Percentiles rank a stretch among this genome's conserved stretches.
Evolutionary conservation across 2,329 filamentous ascomycete genomes (phyloP).

Genomic region (Alternaria arborescens): DNA sequence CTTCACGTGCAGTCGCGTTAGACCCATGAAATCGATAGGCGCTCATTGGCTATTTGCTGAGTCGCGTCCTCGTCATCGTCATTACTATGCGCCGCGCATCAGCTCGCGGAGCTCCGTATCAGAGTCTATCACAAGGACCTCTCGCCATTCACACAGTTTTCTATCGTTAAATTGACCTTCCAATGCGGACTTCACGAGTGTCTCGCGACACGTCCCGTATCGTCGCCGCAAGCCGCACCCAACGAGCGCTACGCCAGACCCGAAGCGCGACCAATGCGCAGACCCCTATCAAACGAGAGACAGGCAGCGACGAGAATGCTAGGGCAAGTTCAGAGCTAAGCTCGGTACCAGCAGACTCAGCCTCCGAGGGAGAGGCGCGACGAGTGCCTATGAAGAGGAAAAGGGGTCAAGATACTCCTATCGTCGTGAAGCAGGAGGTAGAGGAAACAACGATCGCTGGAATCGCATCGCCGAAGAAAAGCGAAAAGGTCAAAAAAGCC

Average conservation of each 20-base stretch:
- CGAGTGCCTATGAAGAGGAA: constrained; percentile 57
- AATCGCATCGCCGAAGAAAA: constrained; percentile 37
- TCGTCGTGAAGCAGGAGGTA: constrained; percentile 45
- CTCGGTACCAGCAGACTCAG: constrained; percentile 38
- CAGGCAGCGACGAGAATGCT: constrained; percentile 10
- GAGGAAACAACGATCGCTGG: constrained; percentile 28
- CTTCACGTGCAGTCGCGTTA: not conserved
- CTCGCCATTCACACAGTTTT: not conserved
- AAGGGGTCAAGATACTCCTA: constrained; percentile 47
- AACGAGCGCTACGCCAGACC: constrained; percentile 44
- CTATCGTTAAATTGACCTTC: not conserved
- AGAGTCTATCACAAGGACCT: not conserved
- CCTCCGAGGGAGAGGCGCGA: constrained; percentile 32
- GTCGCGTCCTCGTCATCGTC: constrained; percentile 1
- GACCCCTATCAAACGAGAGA: constrained; percentile 26
- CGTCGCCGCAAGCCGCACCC: constrained; percentile 39
- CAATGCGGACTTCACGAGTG: constrained; percentile 51
- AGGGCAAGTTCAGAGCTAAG: constrained; percentile 45
- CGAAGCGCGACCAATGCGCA: constrained; percentile 36
- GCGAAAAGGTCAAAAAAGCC: constrained; percentile 41
- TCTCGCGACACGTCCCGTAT: constrained; percentile 49
- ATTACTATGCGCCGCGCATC: not conserved
- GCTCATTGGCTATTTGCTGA: not conserved
- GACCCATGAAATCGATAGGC: not conserved
- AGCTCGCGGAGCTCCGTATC: not conserved